phyloP scores from a whole-genome alignment of 768 basidiomycete genomes.

The Mycena filopes region DNA sequence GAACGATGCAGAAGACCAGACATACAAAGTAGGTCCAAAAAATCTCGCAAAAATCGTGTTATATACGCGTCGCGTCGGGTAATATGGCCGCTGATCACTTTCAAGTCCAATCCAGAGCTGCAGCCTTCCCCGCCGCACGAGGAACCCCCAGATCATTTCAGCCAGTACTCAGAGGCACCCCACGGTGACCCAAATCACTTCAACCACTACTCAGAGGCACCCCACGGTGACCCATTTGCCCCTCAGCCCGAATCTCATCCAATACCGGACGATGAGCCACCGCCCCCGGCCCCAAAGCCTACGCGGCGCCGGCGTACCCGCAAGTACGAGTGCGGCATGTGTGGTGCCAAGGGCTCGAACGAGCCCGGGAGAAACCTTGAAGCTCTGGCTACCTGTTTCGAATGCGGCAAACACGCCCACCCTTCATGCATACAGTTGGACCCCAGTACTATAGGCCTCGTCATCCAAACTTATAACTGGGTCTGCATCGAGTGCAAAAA shows the following conservation, averaged over 20 bases:
- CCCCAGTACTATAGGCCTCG: constrained; percentile 61
- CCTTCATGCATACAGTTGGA: constrained; percentile 82
- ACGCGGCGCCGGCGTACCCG: constrained; percentile 60
- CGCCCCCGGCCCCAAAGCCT: constrained; percentile 54
- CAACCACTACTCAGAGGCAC: constrained; percentile 74
- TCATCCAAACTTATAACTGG: constrained; percentile 83
- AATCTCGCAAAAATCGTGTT: constrained; percentile 39
- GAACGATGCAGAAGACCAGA: constrained; percentile 36
- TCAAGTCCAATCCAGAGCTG: constrained; percentile 36
- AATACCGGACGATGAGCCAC: constrained; percentile 55
- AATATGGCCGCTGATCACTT: constrained; percentile 40
- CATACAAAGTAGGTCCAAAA: constrained; percentile 51
- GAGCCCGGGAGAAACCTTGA: constrained; percentile 67
- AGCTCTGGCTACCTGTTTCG: constrained; percentile 80
- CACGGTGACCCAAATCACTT: constrained; percentile 67
- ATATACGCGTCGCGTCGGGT: constrained; percentile 79
- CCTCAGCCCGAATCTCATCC: constrained; percentile 68
- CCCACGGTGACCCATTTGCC: constrained; percentile 87
- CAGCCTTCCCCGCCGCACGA: constrained; percentile 37
- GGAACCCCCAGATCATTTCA: constrained; percentile 46
- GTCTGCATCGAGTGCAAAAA: constrained; percentile 91
- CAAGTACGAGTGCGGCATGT: constrained; percentile 83
- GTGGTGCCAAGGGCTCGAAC: constrained; percentile 75
- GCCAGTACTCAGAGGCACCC: constrained; percentile 77
- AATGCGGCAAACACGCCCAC: too few species aligned